phyloP scores from a whole-genome alignment of 2,329 filamentous ascomycete genomes.

The Venturia nashicola region DNA sequence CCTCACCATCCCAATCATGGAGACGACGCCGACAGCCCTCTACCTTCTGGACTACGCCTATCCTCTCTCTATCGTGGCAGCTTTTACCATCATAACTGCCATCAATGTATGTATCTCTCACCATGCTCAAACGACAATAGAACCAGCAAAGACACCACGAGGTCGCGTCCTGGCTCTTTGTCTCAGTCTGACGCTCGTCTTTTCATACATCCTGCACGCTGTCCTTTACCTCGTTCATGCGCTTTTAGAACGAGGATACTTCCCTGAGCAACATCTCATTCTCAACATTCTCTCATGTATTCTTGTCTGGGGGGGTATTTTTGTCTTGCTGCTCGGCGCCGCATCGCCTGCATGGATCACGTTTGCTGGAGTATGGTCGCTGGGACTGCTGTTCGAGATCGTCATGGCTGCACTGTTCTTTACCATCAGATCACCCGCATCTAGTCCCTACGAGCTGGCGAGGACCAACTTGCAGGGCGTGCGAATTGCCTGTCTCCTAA shows the following conservation, averaged over 20 bases:
- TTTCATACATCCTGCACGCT: conserved; percentile 4
- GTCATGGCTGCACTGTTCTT: background rate
- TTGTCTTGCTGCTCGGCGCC: background rate
- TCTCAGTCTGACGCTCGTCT: background rate
- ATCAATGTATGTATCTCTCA: background rate
- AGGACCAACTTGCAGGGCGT: background rate
- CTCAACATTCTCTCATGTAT: background rate
- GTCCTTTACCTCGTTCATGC: conserved; percentile 5
- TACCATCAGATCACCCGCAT: background rate
- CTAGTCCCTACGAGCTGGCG: background rate
- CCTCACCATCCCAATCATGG: background rate
- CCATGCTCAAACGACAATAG: background rate
- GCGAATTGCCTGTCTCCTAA: conserved; percentile 1
- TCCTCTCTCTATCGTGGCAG: background rate
- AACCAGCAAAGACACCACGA: background rate
- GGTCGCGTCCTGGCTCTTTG: background rate
- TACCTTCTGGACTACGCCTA: background rate
- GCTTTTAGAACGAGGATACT: background rate
- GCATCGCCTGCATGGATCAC: conserved; percentile 2
- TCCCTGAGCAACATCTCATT: conserved; percentile 3
- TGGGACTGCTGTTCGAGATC: conserved; percentile 5
- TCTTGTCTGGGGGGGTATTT: background rate
- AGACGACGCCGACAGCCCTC: background rate
- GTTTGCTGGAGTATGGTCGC: background rate
- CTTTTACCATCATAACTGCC: background rate